Percentiles rank a stretch among this genome's conserved stretches.
These are phyloP conservation scores for Mrakia blollopis DNA, from an alignment of 768 basidiomycete species.

Conservation along the genomic window DNA sequence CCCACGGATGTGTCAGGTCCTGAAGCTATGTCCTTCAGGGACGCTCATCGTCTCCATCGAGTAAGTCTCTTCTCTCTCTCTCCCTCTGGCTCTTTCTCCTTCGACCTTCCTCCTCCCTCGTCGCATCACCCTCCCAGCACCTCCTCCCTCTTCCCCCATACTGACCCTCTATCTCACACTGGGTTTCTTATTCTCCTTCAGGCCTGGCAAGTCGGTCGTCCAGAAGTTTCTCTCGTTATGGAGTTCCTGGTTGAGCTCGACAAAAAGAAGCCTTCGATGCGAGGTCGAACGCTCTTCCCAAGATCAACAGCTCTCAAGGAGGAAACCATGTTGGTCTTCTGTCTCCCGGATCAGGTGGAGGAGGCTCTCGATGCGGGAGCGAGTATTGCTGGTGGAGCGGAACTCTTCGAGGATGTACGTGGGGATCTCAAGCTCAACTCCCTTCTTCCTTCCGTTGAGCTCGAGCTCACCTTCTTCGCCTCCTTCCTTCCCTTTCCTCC, in stretches of 20 bases:
- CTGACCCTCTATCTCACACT: not conserved
- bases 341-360: constrained; percentile 73
- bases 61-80: not conserved
- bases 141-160: too few species aligned
- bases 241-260: constrained; percentile 72
- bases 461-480: not conserved
- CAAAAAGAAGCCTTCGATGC: constrained; percentile 74
- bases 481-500: not conserved
- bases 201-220: constrained; percentile 78
- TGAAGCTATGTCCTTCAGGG: not conserved
- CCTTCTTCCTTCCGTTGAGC: not conserved
- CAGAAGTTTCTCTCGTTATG: constrained; percentile 71
- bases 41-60: constrained; percentile 4
- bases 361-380: constrained; percentile 84
- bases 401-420: constrained; percentile 73
- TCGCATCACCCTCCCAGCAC: too few species aligned
- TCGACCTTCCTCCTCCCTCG: not conserved
- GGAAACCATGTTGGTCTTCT: constrained; percentile 83
- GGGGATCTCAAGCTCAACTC: not conserved
- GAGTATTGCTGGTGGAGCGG: constrained; percentile 80
- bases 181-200: constrained; percentile 43
- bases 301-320: constrained; percentile 62
- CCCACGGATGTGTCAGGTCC: not conserved
- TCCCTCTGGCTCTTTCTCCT: not conserved
- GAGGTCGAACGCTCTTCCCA: constrained; percentile 82